phyloP scores from a whole-genome alignment of 306 rosid species.

The Chamaecrista fasciculata region DNA sequence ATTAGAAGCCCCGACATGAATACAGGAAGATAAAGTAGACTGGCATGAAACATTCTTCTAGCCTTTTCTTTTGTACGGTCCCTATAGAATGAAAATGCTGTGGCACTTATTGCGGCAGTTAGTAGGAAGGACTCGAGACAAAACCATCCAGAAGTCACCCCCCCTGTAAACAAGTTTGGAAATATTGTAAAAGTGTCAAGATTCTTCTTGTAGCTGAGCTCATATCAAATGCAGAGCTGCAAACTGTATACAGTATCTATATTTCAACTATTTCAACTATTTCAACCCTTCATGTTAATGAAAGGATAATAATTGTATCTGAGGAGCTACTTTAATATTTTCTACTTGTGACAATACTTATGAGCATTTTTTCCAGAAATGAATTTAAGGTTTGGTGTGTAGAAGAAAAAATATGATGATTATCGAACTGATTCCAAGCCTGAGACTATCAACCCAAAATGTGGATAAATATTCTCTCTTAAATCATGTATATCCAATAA shows the following conservation, averaged over 20 bases:
- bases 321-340: background rate
- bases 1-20: slow-evolving; percentile 89
- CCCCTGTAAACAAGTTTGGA: slow-evolving; percentile 68
- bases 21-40: slow-evolving; percentile 90
- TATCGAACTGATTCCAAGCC: background rate
- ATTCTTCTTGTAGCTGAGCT: background rate
- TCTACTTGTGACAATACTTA: background rate
- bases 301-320: background rate
- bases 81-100: slow-evolving; percentile 77
- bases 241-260: no score
- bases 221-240: slow-evolving; percentile 2
- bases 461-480: background rate
- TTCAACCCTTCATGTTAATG: background rate
- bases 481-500: background rate
- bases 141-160: slow-evolving; percentile 85
- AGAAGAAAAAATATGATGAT: background rate
- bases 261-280: no score
- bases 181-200: background rate
- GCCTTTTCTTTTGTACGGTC: slow-evolving; percentile 74
- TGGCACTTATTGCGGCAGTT: slow-evolving; percentile 74
- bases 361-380: background rate
- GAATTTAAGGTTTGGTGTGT: background rate
- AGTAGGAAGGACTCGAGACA: slow-evolving; percentile 79
- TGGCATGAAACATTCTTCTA: slow-evolving; percentile 86
- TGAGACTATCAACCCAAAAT: background rate